Base-by-base conservation (phyloP, 208 protist species). In the Leishmania major region DNA sequence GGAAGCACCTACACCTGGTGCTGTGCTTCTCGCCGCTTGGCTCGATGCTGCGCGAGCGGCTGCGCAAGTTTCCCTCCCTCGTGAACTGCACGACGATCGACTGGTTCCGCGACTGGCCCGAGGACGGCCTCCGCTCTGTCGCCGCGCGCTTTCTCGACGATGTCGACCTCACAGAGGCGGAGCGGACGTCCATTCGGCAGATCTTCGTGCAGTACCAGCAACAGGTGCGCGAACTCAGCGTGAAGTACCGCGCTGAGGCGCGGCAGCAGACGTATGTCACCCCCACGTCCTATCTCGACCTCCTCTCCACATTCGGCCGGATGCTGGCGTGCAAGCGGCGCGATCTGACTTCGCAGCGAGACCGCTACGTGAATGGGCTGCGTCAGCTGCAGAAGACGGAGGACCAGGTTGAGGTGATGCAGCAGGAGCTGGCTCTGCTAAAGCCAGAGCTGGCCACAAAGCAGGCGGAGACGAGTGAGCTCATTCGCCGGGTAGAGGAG, bases 21-120 rank as follows among this genome's bases (percentile, higher is more conserved):
- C 87, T 99, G 31, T 98, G 94, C 84, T 99, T 99, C 89, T 99
- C 98, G 11, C 99, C 99, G 28, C 90, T 99, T 62, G 99, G 99
- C n/a, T 95, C 92, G 79, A 84, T 90, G 40, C 93, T 99, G 82
- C 96, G 99, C 67, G 97, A 95, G 49, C 93, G 99, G 37, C 89
- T 99, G 69, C 92, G 99, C 80, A 98, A 98, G 90, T 99, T 99
- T 89, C 99, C 99, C 22, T 98, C 98, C 7, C 85, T 99, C 25
- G 98, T 99, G 76, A 99, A 99, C 88, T 99, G 99, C 89, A 99
- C 97, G 31, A 99, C 99, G 11, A 99, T 99, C 83, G 99, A 99
- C 92, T 99, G 99, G 99, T 99, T 99, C 91, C 85, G 93, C 22
- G 90, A 97, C 84, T 99, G 99, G 99, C 98, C 98, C 6, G 88